Evolutionary conservation across 768 basidiomycete genomes (phyloP), one percentile per base, ranked within the genome.

Genomic region (Saitozyma sp.): DNA sequence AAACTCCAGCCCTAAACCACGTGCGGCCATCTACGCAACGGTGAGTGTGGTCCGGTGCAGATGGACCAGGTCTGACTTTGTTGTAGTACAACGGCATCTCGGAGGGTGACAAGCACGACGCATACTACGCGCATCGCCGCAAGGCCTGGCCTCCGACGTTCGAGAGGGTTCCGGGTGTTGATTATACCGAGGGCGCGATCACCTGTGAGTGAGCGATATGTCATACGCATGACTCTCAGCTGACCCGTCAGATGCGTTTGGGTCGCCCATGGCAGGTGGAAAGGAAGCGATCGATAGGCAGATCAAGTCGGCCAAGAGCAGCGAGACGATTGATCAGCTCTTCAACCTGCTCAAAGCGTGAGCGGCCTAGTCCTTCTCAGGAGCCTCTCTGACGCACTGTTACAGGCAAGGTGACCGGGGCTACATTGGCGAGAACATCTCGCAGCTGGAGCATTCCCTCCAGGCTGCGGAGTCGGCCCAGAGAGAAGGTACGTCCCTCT

Each of bases 1-100:
- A 13, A 71, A 71, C 50, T 48, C 61, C 39, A 58, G 59, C 53
- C 61, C 59, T 2, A 38, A 57, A 17, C 61, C 59, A 29, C 66
- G 69, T 29, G 61, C 59, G 54, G 58, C 57, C 41, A 62, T 71
- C 38, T 71, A 71, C 52, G 69, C 69, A 17, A 70, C 69, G 40
- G 50, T 40, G 13, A 19, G 29, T 46, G 8, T 1, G 19, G 3
- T 2, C 17, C 1, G 13, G 17, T 13, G 13, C 9, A 16, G 37
- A 13, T 20, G 29, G 38, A 3, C 37, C 48, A 29, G 48, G 9
- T 11, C 37, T 60, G 8, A 20, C 38, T 11, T 10, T 38, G 29
- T 2, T 29, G 2, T 20, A 60, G 59, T 58, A 63, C 48, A 63
- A 57, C 43, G 62, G 57, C 10, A 52, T 57, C 11, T 57, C 55